Base-by-base conservation (phyloP, 305 asterid genomes). In the Lippia alba region DNA sequence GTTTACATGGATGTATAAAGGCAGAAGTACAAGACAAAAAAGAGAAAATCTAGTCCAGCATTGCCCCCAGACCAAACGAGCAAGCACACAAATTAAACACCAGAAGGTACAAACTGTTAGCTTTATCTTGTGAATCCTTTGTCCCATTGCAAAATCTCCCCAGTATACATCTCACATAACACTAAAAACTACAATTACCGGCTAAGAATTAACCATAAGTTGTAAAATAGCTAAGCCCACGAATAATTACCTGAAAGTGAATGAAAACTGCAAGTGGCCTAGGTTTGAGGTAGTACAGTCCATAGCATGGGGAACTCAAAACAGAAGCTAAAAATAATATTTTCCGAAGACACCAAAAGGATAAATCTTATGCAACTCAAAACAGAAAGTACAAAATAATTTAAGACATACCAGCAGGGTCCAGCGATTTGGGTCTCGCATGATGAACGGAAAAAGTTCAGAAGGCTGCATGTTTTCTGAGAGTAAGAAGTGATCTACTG, bases 341-440 rank as follows among this genome's bases (percentile, higher is more conserved):
- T 53, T 44, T 50, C 33, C 61, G 20, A 49, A 12, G 41, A 56
- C 0, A 0, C 41, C 44, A 64, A 57, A 75, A 58, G n/a, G 18
- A 44, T 45, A 59, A 34, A 33, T 11, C 64, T 44, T 60, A 67
- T 9, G 61, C 59, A 32, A 20, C 72, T 54, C 18, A 44, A 51
- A 66, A 57, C 71, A 69, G 10, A 61, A 64, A 48, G 32, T 32
- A 61, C 48, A 67, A 45, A 46, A 57, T 57, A 39, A 40, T 39
- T 73, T 48, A 79, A 64, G 61, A 77, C 75, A 60, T 83, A 93
- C 99, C 98, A 87, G 82, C 68, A 94, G 83, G 36, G 96, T 88
- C 99, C 99, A 94, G 51, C 92, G 98, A 82, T 92, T 91, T 67
- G 99, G 99, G 79, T 90, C 99, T 57, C 86, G 90, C 94, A 87